These are phyloP conservation scores for Ophiostoma novo-ulmi DNA, from an alignment of 2,329 filamentous ascomycete species.

Conservation along the genomic window DNA sequence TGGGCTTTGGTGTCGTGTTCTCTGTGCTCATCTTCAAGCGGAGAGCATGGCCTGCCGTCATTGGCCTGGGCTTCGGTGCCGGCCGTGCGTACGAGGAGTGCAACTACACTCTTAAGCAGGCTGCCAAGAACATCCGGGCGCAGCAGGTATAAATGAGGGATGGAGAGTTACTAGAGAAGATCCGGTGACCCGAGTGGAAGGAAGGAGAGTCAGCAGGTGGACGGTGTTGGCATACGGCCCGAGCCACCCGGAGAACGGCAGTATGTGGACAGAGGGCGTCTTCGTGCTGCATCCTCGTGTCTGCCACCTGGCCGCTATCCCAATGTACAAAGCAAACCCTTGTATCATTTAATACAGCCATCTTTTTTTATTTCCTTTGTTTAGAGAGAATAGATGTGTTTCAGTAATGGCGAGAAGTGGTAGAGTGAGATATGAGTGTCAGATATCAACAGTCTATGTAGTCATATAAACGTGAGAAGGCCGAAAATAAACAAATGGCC, in stretches of 20 bases:
- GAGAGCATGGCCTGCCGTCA: constrained; percentile 93
- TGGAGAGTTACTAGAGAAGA: not conserved
- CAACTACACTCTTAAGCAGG: constrained; percentile 69
- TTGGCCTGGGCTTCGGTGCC: constrained; percentile 90
- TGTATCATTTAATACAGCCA: not conserved
- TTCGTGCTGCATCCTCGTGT: no score
- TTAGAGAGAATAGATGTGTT: not conserved
- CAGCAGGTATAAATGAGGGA: constrained; percentile 30
- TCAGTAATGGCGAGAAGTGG: not conserved
- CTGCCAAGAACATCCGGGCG: constrained; percentile 54
- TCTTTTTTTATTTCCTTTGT: not conserved
- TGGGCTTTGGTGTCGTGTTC: constrained; percentile 97
- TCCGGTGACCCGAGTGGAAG: no score
- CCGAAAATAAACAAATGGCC: not conserved
- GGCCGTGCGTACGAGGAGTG: constrained; percentile 98
- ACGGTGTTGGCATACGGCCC: no score
- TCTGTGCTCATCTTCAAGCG: constrained; percentile 97
- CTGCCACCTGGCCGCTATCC: not conserved
- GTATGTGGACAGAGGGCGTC: no score
- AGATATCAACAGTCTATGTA: not conserved
- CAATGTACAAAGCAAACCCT: constrained; percentile 7
- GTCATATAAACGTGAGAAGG: not conserved
- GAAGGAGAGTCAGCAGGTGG: not conserved
- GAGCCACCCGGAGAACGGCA: not conserved
- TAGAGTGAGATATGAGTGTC: not conserved